phyloP scores from a whole-genome alignment of 2,329 filamentous ascomycete genomes.

The Aspergillus pseudotamarii region DNA sequence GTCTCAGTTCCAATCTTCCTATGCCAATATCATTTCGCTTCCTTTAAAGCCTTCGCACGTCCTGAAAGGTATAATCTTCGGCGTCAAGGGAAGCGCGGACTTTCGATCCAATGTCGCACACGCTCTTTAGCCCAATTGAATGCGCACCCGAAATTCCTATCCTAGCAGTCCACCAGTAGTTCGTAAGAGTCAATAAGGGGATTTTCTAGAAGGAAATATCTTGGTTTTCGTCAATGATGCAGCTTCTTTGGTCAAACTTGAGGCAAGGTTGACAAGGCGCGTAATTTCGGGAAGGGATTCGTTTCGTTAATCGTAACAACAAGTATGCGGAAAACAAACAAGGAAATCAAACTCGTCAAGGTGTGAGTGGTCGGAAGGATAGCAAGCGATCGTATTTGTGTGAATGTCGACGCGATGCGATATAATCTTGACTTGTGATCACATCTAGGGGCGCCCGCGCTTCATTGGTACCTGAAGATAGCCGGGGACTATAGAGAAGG shows the following conservation, averaged over 20 bases:
- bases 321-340: slow-evolving; percentile 20
- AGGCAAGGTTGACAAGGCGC: slow-evolving; percentile 13
- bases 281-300: slow-evolving; percentile 10
- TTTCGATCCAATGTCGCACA: slow-evolving; percentile 5
- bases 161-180: background rate
- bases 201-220: background rate
- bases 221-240: slow-evolving; percentile 13
- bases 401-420: slow-evolving; percentile 23
- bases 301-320: slow-evolving; percentile 28
- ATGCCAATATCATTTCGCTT: slow-evolving; percentile 21
- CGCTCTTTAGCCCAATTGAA: slow-evolving; percentile 4
- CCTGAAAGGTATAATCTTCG: background rate
- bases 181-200: background rate
- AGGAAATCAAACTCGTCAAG: slow-evolving; percentile 24
- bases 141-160: slow-evolving; percentile 10
- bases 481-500: slow-evolving; percentile 16
- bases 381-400: slow-evolving; percentile 25
- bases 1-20: slow-evolving; percentile 7
- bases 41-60: slow-evolving; percentile 7
- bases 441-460: slow-evolving; percentile 22
- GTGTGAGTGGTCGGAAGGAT: slow-evolving; percentile 26
- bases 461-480: slow-evolving; percentile 19
- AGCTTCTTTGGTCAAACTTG: slow-evolving; percentile 11
- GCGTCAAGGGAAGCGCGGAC: slow-evolving; percentile 6
- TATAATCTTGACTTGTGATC: slow-evolving; percentile 17